Base-by-base conservation (phyloP, 2,329 filamentous ascomycete species). In the Domatiomyces catenatus region DNA sequence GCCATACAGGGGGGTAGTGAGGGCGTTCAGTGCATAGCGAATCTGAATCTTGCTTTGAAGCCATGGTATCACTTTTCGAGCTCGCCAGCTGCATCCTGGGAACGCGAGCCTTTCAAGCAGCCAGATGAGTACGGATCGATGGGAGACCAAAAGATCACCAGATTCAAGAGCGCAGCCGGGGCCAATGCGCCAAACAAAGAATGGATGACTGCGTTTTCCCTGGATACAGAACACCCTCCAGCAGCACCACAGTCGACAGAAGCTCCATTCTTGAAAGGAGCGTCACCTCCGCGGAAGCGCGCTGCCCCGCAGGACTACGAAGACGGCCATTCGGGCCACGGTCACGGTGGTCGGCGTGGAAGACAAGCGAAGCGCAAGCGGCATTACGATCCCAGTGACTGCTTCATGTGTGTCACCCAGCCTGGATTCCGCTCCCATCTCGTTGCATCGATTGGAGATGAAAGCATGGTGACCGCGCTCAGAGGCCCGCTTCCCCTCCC, bases 351-450 rank as follows among this genome's bases (percentile, higher is more conserved):
- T 44, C 67, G 71, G 10, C 67, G 69, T 8, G 66, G 69, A 44
- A 75, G 74, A 59, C 71, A 72, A 12, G 61, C 63, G 15, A 69
- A 69, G 61, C 51, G 44, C 18, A 52, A 50, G 18, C 50, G 45
- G 2, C 65, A 64, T 1, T 66, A 81, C 10, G 80, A 79, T 5
- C 80, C 86, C 1, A 81, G 83, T 48, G 77, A 83, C 61, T 98
- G 92, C 69, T 98, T 92, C 72, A 96, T 98, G 71, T 98, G 92
- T 64, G 75, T 98, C 8, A 89, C 86, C 5, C 95, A 94, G 65
- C 80, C 84, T 5, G 84, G 83, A 54, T 72, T 92, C 44, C 84
- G 85, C 48, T 83, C 83, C 1, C 90, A 98, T 67, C 84, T 98
- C 67, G 83, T 95, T 60, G 84, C 84, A 57, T 88, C 84, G 22